Base-by-base conservation (phyloP, 2,329 filamentous ascomycete species). In the Colletotrichum sansevieriae region DNA sequence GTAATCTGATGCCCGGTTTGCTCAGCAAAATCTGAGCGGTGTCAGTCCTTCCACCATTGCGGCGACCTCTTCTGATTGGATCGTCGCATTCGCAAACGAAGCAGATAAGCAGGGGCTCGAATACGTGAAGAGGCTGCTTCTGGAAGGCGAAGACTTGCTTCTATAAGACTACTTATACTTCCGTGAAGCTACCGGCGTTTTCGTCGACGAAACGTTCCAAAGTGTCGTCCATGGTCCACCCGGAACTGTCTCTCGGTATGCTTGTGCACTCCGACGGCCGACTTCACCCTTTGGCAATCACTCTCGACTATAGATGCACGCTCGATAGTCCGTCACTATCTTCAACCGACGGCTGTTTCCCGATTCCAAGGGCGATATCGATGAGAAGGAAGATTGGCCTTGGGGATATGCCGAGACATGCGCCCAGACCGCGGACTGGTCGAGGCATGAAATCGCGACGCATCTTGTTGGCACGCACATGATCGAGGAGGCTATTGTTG, bases 331-430 rank as follows among this genome's bases (percentile, higher is more conserved):
- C 8, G 20, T 29, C 47, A 25, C 47, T 11, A 22, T 51, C 85
- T 84, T 78, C 86, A 86, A 76, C 76, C 78, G 61, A 76, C 81
- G 7, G 70, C 79, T 12, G 71, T 68, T 1, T 77, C 82, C 0
- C 66, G 71, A n/a, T 0, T 76, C 79, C 46, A 70, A 76, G 4
- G 33, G 43, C 15, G 43, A 51, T 20, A 12, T 0, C 33, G 71
- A 74, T 18, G 79, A 84, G 66, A 78, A 77, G 56, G 72, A 75
- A 2, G 83, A 86, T 73, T 86, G 83, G 83, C 78, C 83, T 0
- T 86, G 84, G 84, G 75, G 84, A 58, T 86, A 85, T 71, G 84
- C 84, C 18, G 86, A 86, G 74, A 84, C 80, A 0, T 85, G 81
- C 55, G 80, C 79, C 1, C 83, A 85, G 67, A 77, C 79, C 1